phyloP scores from a whole-genome alignment of 1,284 basidiomycete genomes.

The Ganoderma sinense region DNA sequence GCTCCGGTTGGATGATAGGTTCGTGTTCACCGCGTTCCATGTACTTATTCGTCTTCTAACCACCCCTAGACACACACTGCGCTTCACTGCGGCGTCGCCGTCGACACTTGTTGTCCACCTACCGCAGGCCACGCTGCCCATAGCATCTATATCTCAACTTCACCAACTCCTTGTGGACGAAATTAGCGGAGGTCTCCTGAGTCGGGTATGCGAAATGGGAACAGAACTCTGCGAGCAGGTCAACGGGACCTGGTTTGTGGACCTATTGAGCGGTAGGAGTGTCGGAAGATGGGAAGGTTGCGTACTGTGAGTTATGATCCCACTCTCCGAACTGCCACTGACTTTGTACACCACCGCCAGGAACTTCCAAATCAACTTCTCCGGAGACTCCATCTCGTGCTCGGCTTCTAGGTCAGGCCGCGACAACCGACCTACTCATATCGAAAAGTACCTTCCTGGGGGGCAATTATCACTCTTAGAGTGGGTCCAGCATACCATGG shows the following conservation, averaged over 20 bases:
- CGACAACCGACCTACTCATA: conserved; percentile 33
- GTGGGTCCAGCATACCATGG: conserved; percentile 36
- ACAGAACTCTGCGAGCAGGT: conserved; percentile 58
- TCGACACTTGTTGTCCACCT: conserved; percentile 76
- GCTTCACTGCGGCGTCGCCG: conserved; percentile 76
- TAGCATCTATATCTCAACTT: conserved; percentile 78
- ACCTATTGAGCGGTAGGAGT: conserved; percentile 64
- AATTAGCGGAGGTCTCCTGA: conserved; percentile 69
- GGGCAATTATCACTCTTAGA: conserved; percentile 33
- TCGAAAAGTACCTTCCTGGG: conserved; percentile 50
- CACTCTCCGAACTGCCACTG: neutral
- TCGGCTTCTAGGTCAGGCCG: conserved; percentile 58
- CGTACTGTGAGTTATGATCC: conserved; percentile 59
- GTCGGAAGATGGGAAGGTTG: conserved; percentile 84
- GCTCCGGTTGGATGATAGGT: conserved; percentile 71
- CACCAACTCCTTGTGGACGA: conserved; percentile 79
- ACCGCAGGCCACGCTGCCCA: conserved; percentile 74
- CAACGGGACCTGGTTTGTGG: conserved; percentile 80
- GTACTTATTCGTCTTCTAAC: neutral
- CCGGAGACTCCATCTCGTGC: conserved; percentile 60
- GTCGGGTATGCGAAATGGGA: conserved; percentile 73
- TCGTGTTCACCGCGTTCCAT: conserved; percentile 31
- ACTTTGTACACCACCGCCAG: conserved; percentile 43
- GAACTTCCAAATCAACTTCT: conserved; percentile 67
- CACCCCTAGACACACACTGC: conserved; percentile 66